Evolutionary conservation across 2,329 filamentous ascomycete species (phyloP).

Genomic region (Pleurostoma richardsiae): DNA sequence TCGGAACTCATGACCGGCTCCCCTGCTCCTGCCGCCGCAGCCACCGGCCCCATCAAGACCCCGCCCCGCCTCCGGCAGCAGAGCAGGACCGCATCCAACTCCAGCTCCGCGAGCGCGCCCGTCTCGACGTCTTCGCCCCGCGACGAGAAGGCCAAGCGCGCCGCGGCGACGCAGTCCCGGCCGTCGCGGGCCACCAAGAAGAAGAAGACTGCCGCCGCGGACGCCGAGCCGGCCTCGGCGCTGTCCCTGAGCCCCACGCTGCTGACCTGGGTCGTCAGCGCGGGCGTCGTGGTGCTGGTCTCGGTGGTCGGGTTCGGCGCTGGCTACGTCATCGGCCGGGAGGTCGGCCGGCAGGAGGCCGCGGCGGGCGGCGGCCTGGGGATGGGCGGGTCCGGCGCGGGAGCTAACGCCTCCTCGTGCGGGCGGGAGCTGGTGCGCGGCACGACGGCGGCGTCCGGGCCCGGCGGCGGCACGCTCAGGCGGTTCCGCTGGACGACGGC

Average conservation of each 20-base stretch:
- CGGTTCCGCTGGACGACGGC: constrained; percentile 48
- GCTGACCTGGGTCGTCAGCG: constrained; percentile 60
- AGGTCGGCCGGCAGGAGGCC: constrained; percentile 58
- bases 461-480: constrained; percentile 38
- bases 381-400: constrained; percentile 32
- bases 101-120: constrained; percentile 19
- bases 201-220: constrained; percentile 42
- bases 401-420: constrained; percentile 40
- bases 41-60: constrained; percentile 10
- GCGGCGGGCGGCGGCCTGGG: constrained; percentile 27
- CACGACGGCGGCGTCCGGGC: constrained; percentile 20
- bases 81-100: constrained; percentile 20
- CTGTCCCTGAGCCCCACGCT: constrained; percentile 53
- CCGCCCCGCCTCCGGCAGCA: constrained; percentile 6
- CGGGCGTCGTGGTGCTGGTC: constrained; percentile 63
- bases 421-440: constrained; percentile 48
- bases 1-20: constrained; percentile 46
- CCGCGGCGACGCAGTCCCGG: constrained; percentile 26
- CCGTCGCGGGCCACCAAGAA: constrained; percentile 50
- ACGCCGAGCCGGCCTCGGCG: constrained; percentile 27
- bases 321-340: constrained; percentile 62
- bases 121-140: constrained; percentile 14
- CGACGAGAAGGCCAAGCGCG: constrained; percentile 45
- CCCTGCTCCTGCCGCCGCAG: constrained; percentile 12
- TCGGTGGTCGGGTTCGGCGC: constrained; percentile 66